phyloP scores from a whole-genome alignment of 192 early-diverging fungal species.

The Chytriomyces confervae region DNA sequence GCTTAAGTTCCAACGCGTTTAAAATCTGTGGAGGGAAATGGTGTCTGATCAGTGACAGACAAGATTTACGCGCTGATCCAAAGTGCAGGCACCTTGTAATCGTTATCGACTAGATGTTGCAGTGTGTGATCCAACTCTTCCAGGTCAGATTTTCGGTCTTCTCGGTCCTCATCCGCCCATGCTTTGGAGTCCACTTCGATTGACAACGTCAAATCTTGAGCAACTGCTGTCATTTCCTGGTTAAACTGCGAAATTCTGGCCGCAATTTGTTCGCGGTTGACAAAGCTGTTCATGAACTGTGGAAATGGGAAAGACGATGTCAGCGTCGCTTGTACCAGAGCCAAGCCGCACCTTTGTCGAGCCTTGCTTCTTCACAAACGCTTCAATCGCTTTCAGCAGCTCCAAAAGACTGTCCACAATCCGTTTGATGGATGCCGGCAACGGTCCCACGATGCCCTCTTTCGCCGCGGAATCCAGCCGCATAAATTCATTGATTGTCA shows the following conservation, averaged over 20 bases:
- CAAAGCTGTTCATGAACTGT: conserved; percentile 37
- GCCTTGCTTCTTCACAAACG: conserved; percentile 24
- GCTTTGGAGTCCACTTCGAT: conserved; percentile 16
- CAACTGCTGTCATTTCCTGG: conserved; percentile 20
- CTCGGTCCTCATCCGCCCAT: conserved; percentile 36
- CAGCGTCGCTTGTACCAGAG: neutral
- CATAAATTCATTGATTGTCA: neutral
- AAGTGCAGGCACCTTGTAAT: conserved; percentile 30
- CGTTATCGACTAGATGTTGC: conserved; percentile 39
- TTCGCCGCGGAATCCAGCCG: neutral
- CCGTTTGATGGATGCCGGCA: neutral
- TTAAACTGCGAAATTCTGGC: conserved; percentile 16
- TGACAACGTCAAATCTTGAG: conserved; percentile 27
- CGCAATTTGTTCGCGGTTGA: conserved; percentile 15
- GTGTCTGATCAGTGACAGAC: neutral
- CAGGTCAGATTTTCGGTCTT: conserved; percentile 41
- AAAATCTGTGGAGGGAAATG: conserved; percentile 14
- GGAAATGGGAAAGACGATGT: neutral
- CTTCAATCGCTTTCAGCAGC: conserved; percentile 14
- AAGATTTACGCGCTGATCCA: neutral
- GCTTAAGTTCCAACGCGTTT: conserved; percentile 32
- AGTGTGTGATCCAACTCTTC: conserved; percentile 35
- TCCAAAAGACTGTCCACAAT: conserved; percentile 5
- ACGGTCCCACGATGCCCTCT: neutral
- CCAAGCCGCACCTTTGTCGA: neutral